phyloP scores from a whole-genome alignment of 352 stramenopile species.

The Phytophthora aleatoria region DNA sequence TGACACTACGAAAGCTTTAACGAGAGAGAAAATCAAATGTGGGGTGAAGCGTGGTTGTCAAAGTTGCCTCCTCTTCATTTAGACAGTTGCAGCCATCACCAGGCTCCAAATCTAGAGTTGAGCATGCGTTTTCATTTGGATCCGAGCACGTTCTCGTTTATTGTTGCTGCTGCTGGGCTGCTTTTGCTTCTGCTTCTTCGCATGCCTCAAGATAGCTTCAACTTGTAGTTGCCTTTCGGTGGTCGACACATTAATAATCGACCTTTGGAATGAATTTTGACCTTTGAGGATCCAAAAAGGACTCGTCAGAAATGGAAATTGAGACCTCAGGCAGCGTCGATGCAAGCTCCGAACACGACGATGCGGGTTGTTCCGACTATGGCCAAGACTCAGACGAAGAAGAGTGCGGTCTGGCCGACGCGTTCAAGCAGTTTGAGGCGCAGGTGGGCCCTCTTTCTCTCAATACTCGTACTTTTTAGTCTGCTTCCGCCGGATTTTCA shows the following conservation, averaged over 20 bases:
- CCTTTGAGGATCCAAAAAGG: constrained; percentile 2
- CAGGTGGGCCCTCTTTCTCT: constrained; percentile 25
- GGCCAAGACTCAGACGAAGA: constrained; percentile 19
- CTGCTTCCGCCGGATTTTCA: neutral
- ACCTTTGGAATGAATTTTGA: neutral
- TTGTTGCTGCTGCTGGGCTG: neutral
- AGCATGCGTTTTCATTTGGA: constrained; percentile 8
- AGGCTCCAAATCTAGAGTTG: constrained; percentile 27
- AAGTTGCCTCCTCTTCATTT: constrained; percentile 23
- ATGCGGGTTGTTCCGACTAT: constrained; percentile 1
- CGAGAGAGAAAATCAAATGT: constrained; percentile 29
- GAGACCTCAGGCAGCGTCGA: constrained; percentile 14
- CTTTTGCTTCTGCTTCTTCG: constrained; percentile 12
- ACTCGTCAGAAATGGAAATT: constrained; percentile 12
- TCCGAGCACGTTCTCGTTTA: neutral
- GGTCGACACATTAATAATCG: constrained; percentile 12
- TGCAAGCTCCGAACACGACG: constrained; percentile 14
- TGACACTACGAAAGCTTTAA: neutral
- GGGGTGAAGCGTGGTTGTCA: constrained; percentile 2
- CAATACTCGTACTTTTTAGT: neutral
- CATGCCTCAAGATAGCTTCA: constrained; percentile 33
- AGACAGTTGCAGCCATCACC: constrained; percentile 18
- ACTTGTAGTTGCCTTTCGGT: constrained; percentile 31
- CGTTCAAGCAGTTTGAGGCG: constrained; percentile 63
- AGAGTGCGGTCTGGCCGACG: constrained; percentile 41